phyloP scores from a whole-genome alignment of 1,284 basidiomycete species.

The Irpex lacteus region DNA sequence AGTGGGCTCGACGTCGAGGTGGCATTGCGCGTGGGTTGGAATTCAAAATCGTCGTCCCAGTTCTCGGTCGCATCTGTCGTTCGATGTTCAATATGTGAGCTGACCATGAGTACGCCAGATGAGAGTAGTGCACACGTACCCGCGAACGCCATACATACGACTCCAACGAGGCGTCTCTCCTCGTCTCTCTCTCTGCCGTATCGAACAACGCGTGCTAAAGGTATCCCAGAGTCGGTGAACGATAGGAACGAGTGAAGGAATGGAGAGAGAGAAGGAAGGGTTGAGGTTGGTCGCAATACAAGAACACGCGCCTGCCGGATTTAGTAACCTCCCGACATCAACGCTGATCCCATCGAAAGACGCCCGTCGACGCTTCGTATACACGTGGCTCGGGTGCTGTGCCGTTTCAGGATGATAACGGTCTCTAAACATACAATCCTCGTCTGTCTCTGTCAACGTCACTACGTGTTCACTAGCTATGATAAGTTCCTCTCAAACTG shows the following conservation, averaged over 20 bases:
- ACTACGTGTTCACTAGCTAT: too few species aligned
- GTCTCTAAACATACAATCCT: too few species aligned
- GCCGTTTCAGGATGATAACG: too few species aligned
- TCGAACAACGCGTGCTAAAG: too few species aligned
- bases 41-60: constrained; percentile 33
- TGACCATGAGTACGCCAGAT: too few species aligned
- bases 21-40: constrained; percentile 11
- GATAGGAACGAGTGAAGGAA: not conserved
- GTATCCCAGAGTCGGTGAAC: not conserved
- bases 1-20: constrained; percentile 9
- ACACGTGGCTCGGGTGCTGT: too few species aligned
- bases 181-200: not conserved
- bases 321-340: not conserved
- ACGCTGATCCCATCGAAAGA: not conserved
- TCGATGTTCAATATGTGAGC: too few species aligned
- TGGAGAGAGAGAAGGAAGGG: not conserved
- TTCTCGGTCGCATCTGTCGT: constrained; percentile 23
- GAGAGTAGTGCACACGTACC: not conserved
- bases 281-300: not conserved
- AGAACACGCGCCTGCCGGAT: not conserved
- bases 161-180: not conserved
- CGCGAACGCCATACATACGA: not conserved
- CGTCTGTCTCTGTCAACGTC: too few species aligned
- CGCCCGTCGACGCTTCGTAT: too few species aligned
- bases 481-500: too few species aligned